Evolutionary conservation across 495 filamentous ascomycete species (phyloP), one percentile per base, ranked within the genome.

Genomic region (Penicillium dipodomyicola): DNA sequence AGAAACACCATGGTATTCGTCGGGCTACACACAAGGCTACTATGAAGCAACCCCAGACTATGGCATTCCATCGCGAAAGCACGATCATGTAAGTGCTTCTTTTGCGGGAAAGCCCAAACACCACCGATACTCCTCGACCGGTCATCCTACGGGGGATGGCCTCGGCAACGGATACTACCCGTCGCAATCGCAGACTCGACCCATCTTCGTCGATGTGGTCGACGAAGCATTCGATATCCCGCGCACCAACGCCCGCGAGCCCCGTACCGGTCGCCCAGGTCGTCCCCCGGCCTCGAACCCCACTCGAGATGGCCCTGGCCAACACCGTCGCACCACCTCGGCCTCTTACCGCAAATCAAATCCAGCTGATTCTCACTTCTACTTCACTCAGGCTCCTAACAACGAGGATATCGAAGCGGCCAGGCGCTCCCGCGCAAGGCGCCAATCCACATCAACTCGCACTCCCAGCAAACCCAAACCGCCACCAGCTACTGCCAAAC

Each of bases 11-110:
- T 80, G 72, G 68, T 68, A 77, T 56, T 65, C 77, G 46, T 66
- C 77, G 46, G 66, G 59, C 32, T 76, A 76, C 56, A 57, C 67
- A 42, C 64, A 65, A 23, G 50, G 61, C 33, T 75, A 72, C 66
- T 79, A 81, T 64, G 73, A 77, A 42, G 58, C 74, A 39, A 69
- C 70, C 61, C 79, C 78, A 56, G 75, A 80, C 53, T 77, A 77
- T 69, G 68, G 68, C 65, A 70, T 75, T 56, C 75, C 78, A 59
- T 71, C 74, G 65, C 72, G 71, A 68, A 75, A 80, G 76, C 74
- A 80, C 78, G 78, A 81, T 66, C 71, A 76, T 82, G 80, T 82
- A 80, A 82, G 80, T 82, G 78, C 76, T 74, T 72, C 65, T 72
- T 76, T 72, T 72, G 71, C 70, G 72, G 67, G 69, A 64, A 62